Evolutionary conservation across 176 grass and related monocot species (phyloP), one percentile per base, ranked within the genome.

Genomic region (Carex pumila): DNA sequence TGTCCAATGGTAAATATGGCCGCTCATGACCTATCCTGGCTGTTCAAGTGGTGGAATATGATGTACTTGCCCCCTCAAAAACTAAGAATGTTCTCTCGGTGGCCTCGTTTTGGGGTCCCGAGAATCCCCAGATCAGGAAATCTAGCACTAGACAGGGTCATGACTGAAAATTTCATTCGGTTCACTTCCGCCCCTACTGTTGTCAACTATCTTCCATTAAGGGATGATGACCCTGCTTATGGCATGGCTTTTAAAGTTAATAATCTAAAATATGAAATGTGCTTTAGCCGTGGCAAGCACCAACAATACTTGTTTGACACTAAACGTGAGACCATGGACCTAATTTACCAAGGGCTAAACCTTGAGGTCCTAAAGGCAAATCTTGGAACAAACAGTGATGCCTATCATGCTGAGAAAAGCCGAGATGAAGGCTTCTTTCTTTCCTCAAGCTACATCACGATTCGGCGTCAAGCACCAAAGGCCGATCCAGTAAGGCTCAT

Each of bases 81-180:
- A 86, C 88, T 98, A 85, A 90, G 95, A 85, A 85, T 90, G 83
- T 98, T 98, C 83, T 98, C 95, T 39, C 92, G 95, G 34, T 98
- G 94, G 92, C 92, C 95, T 56, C 95, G 95, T 79, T 98, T 91
- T 84, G 92, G 92, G 66, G 95, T 94, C 91, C 92, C 95, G 50
- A 94, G 95, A 87, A 64, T 98, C 82, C 59, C 83, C 64, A 91
- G 95, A 43, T 98, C 95, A 80, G 95, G 95, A 80, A 98, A 98
- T 73, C 84, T 98, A 54, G 87, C 95, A 84, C 84, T 98, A 84
- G 95, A 98, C 85, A 98, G 89, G 90, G 92, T 98, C 85, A 94
- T 98, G 95, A 98, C 95, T 22, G 95, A 98, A 85, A 91, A 94
- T 85, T 98, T 90, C 85, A 92, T 98, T 85, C 89, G 92, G 61